Evolutionary conservation across 805 yeast genomes (phyloP), one percentile per base, ranked within the genome.

Genomic region (Zygoascus flipseniorum): DNA sequence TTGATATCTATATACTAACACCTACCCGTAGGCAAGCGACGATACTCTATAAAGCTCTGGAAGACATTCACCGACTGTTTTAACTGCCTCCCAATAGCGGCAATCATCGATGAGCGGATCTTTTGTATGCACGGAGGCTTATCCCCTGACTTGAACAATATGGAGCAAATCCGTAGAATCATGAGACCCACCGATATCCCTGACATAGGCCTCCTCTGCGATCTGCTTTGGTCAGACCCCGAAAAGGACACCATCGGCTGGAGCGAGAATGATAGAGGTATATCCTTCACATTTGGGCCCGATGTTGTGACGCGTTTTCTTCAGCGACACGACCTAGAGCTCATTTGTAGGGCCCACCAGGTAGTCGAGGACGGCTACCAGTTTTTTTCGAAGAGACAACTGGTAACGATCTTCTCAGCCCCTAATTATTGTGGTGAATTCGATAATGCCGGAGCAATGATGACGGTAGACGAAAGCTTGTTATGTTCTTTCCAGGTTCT

Each of bases 151-250:
- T 81, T 92, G 70, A 93, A 90, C 75, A 82, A 95, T 57, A 92
- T 92, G 98, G 98, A 93, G 71, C 98, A 92, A 74, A 93, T 92
- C 68, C 86, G 98, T 77, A 83, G 97, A 70, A 96, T 92, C 58
- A 92, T 90, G 98, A 85, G 99, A 75, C 99, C 99, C 61, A 92
- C 99, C 43, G 99, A 92, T 77, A 89, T 92, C 63, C 99, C 99
- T 53, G 99, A 92, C 72, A 96, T 89, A 56, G 99, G 99, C 28
- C 80, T 92, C 65, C 79, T 92, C 65, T 92, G 97, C 76, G 99
- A 92, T 72, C 78, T 92, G 70, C 79, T 92, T 65, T 92, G 99
- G 99, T 87, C 97, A 2, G 99, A 92, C 71, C 99, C 99, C 26
- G 98, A 92, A 72, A 92, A 93, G 73, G 97, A 90, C 72, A 90